Evolutionary conservation across 176 grass and related monocot species (phyloP).

Genomic region (Bromus sterilis): DNA sequence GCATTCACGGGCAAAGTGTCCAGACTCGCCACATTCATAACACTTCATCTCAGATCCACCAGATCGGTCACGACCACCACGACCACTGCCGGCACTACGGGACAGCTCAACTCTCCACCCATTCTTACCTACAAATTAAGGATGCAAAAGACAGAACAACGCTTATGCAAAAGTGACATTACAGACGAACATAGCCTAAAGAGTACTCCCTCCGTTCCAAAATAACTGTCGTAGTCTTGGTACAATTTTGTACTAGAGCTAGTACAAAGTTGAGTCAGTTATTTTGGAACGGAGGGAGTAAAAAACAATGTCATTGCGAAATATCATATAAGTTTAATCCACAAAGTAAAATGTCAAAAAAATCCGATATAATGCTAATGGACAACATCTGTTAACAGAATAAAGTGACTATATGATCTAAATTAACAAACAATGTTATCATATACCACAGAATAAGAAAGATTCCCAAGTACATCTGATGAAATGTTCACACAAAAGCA

Average conservation of each 20-base stretch:
- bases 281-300: too few relatives aligned
- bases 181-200: background rate
- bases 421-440: background rate
- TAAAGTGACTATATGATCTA: background rate
- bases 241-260: too few relatives aligned
- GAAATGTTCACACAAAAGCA: background rate
- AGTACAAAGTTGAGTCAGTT: too few relatives aligned
- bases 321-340: background rate
- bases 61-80: slow-evolving; percentile 51
- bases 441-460: background rate
- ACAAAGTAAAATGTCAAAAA: background rate
- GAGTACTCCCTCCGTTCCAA: too few relatives aligned
- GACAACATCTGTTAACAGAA: background rate
- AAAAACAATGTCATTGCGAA: background rate
- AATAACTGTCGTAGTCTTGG: too few relatives aligned
- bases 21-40: slow-evolving; percentile 85
- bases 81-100: slow-evolving; percentile 34
- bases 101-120: slow-evolving; percentile 91
- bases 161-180: background rate
- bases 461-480: background rate
- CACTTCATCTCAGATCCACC: slow-evolving; percentile 64
- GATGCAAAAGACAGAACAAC: background rate
- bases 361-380: background rate
- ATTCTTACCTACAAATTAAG: slow-evolving; percentile 67
- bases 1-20: slow-evolving; percentile 84